These are phyloP conservation scores for Alliaria petiolata DNA, from an alignment of 345 rosid genomes.

Conservation along the genomic window DNA sequence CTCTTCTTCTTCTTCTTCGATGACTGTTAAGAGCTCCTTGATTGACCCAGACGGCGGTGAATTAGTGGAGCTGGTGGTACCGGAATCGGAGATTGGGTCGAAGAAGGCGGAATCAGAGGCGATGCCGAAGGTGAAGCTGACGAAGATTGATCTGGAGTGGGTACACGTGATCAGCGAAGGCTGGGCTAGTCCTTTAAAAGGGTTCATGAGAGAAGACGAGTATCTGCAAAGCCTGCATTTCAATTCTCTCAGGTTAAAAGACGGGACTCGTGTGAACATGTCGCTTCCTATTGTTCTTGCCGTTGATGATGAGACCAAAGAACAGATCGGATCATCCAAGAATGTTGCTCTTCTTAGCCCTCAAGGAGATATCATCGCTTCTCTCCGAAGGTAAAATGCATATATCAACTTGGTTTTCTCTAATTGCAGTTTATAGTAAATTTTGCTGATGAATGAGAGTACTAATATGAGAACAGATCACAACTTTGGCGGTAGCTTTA, in stretches of 20 bases:
- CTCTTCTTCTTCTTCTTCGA: conserved; percentile 12
- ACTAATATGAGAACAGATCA: not conserved
- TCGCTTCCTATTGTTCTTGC: conserved; percentile 96
- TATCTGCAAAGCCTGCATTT: conserved; percentile 91
- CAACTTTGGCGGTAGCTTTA: not conserved
- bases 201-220: conserved; percentile 94
- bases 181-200: conserved; percentile 93
- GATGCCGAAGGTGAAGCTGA: conserved; percentile 62
- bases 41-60: conserved; percentile 93
- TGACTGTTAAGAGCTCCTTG: conserved; percentile 56
- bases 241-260: conserved; percentile 54
- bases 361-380: conserved; percentile 56
- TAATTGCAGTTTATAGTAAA: not conserved
- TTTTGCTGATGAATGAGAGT: not conserved
- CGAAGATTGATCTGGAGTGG: conserved; percentile 88
- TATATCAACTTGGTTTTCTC: not conserved
- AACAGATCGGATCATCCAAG: conserved; percentile 52
- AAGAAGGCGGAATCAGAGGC: conserved; percentile 57
- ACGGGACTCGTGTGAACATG: conserved; percentile 75
- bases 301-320: conserved; percentile 69
- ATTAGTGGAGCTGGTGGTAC: conserved; percentile 65
- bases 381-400: conserved; percentile 60
- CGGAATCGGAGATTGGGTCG: conserved; percentile 46
- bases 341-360: conserved; percentile 62
- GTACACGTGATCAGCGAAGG: conserved; percentile 91